phyloP scores from a whole-genome alignment of 1,139 yeast genomes.

The Candida tropicalis region DNA sequence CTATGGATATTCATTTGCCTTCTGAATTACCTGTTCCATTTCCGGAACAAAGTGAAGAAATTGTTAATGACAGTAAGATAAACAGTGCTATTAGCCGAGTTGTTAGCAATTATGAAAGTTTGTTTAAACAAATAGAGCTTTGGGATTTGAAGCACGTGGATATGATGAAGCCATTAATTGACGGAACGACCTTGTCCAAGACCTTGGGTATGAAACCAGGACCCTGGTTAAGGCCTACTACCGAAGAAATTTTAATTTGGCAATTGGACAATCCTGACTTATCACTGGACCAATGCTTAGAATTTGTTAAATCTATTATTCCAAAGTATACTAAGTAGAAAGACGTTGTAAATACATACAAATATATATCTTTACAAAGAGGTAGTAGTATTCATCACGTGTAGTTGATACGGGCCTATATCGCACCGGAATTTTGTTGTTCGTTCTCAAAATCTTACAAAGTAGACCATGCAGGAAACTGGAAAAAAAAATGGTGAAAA shows the following conservation, averaged over 20 bases:
- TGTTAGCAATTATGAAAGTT: conserved; percentile 33
- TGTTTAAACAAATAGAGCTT: conserved; percentile 29
- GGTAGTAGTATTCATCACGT: neutral
- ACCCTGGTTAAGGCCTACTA: conserved; percentile 72
- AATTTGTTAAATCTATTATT: conserved; percentile 35
- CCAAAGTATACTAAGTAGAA: conserved; percentile 10
- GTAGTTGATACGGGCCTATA: neutral
- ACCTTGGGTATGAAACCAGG: conserved; percentile 69
- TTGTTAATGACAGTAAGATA: conserved; percentile 8
- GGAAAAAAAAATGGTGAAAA: neutral
- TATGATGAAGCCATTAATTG: conserved; percentile 55
- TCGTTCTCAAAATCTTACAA: no score
- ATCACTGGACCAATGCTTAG: conserved; percentile 55
- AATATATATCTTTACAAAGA: neutral
- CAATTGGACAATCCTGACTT: conserved; percentile 72
- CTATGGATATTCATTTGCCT: conserved; percentile 5
- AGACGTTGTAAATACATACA: neutral
- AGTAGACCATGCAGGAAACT: neutral
- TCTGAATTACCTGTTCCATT: conserved; percentile 16
- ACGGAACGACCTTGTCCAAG: conserved; percentile 67
- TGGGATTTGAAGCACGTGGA: conserved; percentile 44
- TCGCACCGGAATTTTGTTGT: neutral
- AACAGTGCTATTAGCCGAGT: conserved; percentile 10
- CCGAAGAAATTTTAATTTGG: conserved; percentile 62
- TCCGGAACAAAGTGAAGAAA: conserved; percentile 10